phyloP scores from a whole-genome alignment of 306 rosid genomes.

The Citrullus mucosospermus region DNA sequence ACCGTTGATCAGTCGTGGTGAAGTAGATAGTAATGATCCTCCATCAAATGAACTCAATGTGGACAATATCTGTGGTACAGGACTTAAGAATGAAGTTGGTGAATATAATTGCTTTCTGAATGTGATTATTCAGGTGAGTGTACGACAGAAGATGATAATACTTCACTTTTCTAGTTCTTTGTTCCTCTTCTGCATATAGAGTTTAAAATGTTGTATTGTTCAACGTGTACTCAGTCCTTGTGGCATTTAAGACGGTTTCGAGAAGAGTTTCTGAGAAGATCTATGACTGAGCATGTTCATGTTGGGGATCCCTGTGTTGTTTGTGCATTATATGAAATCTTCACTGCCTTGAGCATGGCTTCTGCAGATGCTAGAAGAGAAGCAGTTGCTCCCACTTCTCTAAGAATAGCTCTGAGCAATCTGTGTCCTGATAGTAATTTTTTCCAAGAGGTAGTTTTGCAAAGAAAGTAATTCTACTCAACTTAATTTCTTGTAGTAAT shows the following conservation, averaged over 20 bases:
- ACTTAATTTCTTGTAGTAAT: neutral
- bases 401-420: slow-evolving; percentile 89
- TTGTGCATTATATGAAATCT: slow-evolving; percentile 79
- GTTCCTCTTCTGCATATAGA: neutral
- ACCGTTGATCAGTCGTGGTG: slow-evolving; percentile 26
- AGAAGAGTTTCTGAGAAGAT: slow-evolving; percentile 66
- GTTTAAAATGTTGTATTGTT: slow-evolving; percentile 19
- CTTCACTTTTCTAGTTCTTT: neutral
- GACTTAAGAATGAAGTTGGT: slow-evolving; percentile 95
- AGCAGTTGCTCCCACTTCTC: slow-evolving; percentile 85
- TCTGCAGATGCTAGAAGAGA: slow-evolving; percentile 51
- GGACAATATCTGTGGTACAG: slow-evolving; percentile 48
- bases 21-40: slow-evolving; percentile 27
- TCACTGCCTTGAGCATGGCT: slow-evolving; percentile 54
- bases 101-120: slow-evolving; percentile 99
- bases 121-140: slow-evolving; percentile 82
- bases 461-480: neutral
- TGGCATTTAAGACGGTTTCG: slow-evolving; percentile 82
- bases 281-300: slow-evolving; percentile 68
- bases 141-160: slow-evolving; percentile 4
- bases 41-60: slow-evolving; percentile 23
- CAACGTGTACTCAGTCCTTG: slow-evolving; percentile 55
- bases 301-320: slow-evolving; percentile 91
- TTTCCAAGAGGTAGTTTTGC: slow-evolving; percentile 74
- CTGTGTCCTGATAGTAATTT: slow-evolving; percentile 75